phyloP scores from a whole-genome alignment of 768 basidiomycete species.

The Lentinula lateritia region DNA sequence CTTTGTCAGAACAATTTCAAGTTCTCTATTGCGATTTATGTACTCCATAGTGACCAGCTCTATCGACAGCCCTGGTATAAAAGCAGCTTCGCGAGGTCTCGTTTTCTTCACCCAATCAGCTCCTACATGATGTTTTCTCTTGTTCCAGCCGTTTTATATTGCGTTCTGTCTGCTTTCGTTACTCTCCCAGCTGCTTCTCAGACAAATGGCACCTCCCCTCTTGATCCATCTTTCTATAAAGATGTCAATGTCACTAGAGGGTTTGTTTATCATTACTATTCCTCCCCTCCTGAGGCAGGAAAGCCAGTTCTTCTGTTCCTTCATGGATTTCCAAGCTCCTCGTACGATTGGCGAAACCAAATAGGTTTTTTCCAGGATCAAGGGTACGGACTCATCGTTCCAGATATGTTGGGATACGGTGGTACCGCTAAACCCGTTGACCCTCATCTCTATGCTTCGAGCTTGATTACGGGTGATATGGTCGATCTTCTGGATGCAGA shows the following conservation, averaged over 20 bases:
- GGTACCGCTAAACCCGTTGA: conserved; percentile 21
- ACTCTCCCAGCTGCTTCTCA: background rate
- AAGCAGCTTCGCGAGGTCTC: background rate
- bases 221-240: conserved; percentile 14
- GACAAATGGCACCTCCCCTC: conserved; percentile 10
- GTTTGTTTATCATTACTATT: conserved; percentile 16
- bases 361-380: conserved; percentile 17
- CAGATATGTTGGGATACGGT: conserved; percentile 43
- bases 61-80: too few species aligned
- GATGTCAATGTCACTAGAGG: conserved; percentile 14
- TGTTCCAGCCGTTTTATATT: background rate
- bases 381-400: conserved; percentile 40
- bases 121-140: background rate
- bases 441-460: conserved; percentile 19
- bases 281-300: conserved; percentile 1
- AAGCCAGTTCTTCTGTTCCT: conserved; percentile 35
- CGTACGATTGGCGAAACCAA: conserved; percentile 37
- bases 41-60: too few species aligned
- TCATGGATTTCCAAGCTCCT: conserved; percentile 40
- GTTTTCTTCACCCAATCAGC: background rate
- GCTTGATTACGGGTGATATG: conserved; percentile 24
- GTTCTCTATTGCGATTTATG: too few species aligned
- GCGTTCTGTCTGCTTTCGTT: background rate
- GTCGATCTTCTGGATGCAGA: conserved; percentile 34
- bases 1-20: too few species aligned